Evolutionary conservation across 176 grass and related monocot species (phyloP).

Genomic region (Rhynchospora tenuis): DNA sequence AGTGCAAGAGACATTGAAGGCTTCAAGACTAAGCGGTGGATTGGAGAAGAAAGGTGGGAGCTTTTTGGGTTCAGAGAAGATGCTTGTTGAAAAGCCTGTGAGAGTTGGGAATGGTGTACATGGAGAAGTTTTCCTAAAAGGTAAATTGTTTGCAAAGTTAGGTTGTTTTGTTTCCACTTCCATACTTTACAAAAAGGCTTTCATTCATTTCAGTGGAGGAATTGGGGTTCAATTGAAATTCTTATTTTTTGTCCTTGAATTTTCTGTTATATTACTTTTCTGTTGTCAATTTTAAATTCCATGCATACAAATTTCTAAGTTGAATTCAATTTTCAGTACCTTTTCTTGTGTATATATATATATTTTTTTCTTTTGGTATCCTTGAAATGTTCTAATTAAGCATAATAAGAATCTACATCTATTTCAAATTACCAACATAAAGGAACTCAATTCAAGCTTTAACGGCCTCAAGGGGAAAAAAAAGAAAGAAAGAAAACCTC

Average conservation of each 20-base stretch:
- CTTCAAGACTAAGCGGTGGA: slow-evolving; percentile 23
- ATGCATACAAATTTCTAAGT: background rate
- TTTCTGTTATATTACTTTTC: background rate
- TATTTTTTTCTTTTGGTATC: background rate
- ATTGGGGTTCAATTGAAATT: background rate
- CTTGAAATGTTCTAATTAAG: background rate
- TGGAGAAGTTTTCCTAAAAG: slow-evolving; percentile 75
- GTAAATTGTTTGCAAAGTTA: slow-evolving; percentile 20
- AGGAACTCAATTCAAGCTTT: background rate
- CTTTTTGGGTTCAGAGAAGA: slow-evolving; percentile 27
- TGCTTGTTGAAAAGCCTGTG: slow-evolving; percentile 17
- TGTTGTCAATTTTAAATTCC: background rate
- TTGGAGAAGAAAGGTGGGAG: slow-evolving; percentile 28
- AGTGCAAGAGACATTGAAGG: slow-evolving; percentile 25
- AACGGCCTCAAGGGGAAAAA: background rate
- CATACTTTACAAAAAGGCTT: background rate
- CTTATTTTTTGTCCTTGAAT: background rate
- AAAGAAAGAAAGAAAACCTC: background rate
- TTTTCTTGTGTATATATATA: background rate
- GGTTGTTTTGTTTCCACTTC: background rate
- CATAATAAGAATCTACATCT: background rate
- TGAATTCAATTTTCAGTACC: background rate
- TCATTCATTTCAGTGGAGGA: background rate
- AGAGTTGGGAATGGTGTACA: background rate
- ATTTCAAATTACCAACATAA: background rate